phyloP scores from a whole-genome alignment of 2,329 filamentous ascomycete genomes.

The Colletotrichum sp. region DNA sequence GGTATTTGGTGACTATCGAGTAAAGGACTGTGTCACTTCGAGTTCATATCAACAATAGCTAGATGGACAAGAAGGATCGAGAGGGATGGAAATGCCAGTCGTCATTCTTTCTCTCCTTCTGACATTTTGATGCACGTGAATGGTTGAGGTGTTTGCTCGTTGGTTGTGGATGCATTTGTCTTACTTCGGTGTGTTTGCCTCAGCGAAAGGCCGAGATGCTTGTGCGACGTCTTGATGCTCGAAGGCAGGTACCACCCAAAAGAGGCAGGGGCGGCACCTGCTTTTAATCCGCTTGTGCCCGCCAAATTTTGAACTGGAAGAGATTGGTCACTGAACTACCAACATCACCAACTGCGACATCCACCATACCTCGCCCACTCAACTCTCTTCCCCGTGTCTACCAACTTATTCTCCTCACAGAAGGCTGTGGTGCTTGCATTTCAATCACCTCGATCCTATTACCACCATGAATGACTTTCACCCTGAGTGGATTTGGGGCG shows the following conservation, averaged over 20 bases:
- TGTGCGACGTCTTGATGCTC: background rate
- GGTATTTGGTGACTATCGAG: too few species aligned
- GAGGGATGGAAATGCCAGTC: background rate
- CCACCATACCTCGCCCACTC: background rate
- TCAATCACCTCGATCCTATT: background rate
- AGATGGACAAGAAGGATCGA: background rate
- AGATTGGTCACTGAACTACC: background rate
- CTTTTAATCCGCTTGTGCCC: background rate
- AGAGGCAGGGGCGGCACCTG: background rate
- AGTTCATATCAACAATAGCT: background rate
- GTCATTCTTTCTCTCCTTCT: background rate
- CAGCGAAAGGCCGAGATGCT: background rate
- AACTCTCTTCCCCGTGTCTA: fast-evolving
- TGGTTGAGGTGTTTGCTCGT: background rate
- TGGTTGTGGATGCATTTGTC: background rate
- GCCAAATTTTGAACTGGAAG: background rate
- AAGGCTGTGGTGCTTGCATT: background rate
- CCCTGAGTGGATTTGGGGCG: background rate
- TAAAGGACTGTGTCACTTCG: background rate
- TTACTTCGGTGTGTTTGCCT: background rate
- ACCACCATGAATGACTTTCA: background rate
- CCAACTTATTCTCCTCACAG: background rate
- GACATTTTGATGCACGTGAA: background rate
- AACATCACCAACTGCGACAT: background rate
- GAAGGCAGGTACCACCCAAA: background rate